A percentile compares a stretch with the other conserved stretches of the same genome.
Conservation (phyloP, 305 asterid genomes). For the Fraxinus albicans region DNA sequence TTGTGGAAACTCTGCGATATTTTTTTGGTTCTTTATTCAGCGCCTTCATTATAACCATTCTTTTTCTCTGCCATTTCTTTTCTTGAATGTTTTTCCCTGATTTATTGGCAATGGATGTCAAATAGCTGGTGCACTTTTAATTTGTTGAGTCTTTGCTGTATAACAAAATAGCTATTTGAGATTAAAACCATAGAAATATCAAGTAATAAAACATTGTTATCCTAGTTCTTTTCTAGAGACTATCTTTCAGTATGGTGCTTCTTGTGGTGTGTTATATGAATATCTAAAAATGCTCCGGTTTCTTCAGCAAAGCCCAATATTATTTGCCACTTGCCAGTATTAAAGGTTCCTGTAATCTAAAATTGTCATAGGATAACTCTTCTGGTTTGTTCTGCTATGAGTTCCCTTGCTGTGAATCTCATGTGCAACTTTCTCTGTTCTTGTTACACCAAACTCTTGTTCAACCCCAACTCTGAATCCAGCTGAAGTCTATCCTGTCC, state of each 20-base stretch:
- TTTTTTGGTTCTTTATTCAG: constrained; percentile 7
- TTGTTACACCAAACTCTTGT: constrained; percentile 6
- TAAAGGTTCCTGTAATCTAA: constrained; percentile 7
- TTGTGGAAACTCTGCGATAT: constrained; percentile 18
- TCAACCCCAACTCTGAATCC: constrained; percentile 4
- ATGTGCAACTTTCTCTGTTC: not conserved
- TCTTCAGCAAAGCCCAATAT: not conserved
- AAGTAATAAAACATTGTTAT: constrained; percentile 4
- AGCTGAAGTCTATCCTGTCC: constrained; percentile 3
- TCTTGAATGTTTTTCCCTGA: constrained; percentile 5
- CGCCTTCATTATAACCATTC: constrained; percentile 11
- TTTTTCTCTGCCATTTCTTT: constrained; percentile 12
- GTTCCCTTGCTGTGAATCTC: not conserved
- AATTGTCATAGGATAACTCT: constrained; percentile 17
- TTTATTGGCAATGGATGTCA: constrained; percentile 1
- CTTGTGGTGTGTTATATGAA: not conserved
- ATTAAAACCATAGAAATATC: constrained; percentile 4
- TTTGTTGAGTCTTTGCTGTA: constrained; percentile 8
- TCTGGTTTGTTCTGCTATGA: not conserved
- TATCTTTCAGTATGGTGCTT: not conserved
- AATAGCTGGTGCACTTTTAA: not conserved
- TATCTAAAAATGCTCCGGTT: constrained; percentile 15
- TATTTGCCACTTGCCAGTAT: not conserved
- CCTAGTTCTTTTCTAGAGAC: not conserved
- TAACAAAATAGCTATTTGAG: constrained; percentile 10